Percentiles rank a stretch among this genome's conserved stretches.
Evolutionary conservation across 2,329 filamentous ascomycete species (phyloP).

Genomic region (Coniella vitis): DNA sequence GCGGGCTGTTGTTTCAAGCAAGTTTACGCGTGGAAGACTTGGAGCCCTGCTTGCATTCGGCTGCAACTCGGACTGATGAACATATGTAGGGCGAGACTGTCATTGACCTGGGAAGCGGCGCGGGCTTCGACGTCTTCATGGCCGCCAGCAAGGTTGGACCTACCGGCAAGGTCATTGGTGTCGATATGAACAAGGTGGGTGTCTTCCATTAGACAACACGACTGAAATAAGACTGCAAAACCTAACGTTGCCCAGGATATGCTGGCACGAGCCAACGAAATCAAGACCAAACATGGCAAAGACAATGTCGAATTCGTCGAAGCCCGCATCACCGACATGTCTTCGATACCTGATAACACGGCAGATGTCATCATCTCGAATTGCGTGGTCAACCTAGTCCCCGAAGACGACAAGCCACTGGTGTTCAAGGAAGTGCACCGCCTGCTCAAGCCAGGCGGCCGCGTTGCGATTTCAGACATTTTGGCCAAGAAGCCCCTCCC

Average conservation of each 20-base stretch:
- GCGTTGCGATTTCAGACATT: conserved; percentile 55
- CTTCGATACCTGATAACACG: conserved; percentile 32
- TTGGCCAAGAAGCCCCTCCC: conserved; percentile 44
- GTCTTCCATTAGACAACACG: too few relatives aligned
- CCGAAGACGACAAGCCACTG: conserved; percentile 40
- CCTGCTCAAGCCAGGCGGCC: conserved; percentile 48
- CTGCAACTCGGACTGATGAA: not conserved
- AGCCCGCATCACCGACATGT: conserved; percentile 42
- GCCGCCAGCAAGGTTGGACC: conserved; percentile 43
- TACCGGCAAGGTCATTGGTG: conserved; percentile 43
- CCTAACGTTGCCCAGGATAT: conserved; percentile 38
- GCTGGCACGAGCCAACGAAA: conserved; percentile 42
- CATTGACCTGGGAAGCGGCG: conserved; percentile 50
- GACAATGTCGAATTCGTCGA: conserved; percentile 46
- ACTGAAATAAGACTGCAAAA: not conserved
- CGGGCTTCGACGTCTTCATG: conserved; percentile 51
- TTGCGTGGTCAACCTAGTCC: conserved; percentile 56
- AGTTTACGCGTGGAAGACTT: too few relatives aligned
- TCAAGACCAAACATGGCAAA: conserved; percentile 30
- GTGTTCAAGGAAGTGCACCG: conserved; percentile 54
- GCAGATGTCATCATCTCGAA: conserved; percentile 56
- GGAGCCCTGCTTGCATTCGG: not conserved
- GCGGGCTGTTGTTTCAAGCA: too few relatives aligned
- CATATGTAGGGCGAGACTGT: conserved; percentile 44
- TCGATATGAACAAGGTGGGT: conserved; percentile 53